Evolutionary conservation across 805 yeast species (phyloP).

Genomic region (Jamesozyma lodderae): DNA sequence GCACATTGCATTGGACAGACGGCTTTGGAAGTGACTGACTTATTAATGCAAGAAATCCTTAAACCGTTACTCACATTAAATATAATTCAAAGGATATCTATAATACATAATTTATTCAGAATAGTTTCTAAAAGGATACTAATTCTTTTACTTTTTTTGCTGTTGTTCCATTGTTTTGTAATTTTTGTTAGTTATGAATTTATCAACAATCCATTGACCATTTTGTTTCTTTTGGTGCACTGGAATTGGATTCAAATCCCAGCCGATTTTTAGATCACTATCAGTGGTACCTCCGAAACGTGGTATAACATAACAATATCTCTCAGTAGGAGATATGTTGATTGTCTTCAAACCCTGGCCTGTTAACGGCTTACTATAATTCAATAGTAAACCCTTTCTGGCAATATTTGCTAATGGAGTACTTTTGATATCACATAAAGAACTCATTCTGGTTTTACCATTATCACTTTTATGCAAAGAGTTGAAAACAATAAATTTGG

Average conservation of each 20-base stretch:
- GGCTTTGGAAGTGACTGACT: too few relatives aligned
- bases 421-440: constrained; percentile 68
- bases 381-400: constrained; percentile 57
- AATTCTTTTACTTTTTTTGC: constrained; percentile 1
- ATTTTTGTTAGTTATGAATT: constrained; percentile 24
- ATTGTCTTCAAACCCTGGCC: constrained; percentile 87
- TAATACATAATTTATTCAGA: too few relatives aligned
- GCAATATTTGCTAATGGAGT: constrained; percentile 72
- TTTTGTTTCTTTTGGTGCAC: constrained; percentile 58
- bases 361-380: constrained; percentile 77
- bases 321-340: constrained; percentile 49
- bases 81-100: too few relatives aligned
- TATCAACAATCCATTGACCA: constrained; percentile 55
- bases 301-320: constrained; percentile 88
- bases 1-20: too few relatives aligned
- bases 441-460: constrained; percentile 53
- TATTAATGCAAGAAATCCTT: too few relatives aligned
- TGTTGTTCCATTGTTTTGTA: constrained; percentile 13
- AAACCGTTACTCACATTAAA: too few relatives aligned
- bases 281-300: constrained; percentile 80
- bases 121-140: too few relatives aligned
- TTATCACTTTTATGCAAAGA: constrained; percentile 50
- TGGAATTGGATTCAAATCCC: constrained; percentile 81
- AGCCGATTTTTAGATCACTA: constrained; percentile 68
- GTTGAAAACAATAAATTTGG: constrained; percentile 67